A percentile compares a stretch with the other conserved stretches of the same genome.
Conservation (phyloP, 1,284 basidiomycete species). For the Rhodofomes roseus region DNA sequence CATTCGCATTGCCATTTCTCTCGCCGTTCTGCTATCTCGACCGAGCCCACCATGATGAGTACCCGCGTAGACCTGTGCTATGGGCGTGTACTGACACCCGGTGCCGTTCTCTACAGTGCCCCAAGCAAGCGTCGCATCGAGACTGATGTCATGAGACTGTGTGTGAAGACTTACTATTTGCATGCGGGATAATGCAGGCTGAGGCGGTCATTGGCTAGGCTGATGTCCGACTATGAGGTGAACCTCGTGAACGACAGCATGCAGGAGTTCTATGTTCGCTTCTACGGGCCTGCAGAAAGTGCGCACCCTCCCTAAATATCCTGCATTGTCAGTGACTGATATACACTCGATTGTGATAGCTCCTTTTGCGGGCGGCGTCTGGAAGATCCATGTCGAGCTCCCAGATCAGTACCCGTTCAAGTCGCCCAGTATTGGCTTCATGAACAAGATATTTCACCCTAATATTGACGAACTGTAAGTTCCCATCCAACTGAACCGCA, state of each 20-base stretch:
- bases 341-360: slow-evolving; percentile 44
- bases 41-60: slow-evolving; percentile 31
- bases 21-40: not conserved
- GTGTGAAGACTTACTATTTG: slow-evolving; percentile 27
- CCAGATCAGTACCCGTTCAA: slow-evolving; percentile 99
- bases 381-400: slow-evolving; percentile 99
- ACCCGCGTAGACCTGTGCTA: not conserved
- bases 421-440: slow-evolving; percentile 97
- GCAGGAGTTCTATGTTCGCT: slow-evolving; percentile 98
- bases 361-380: slow-evolving; percentile 92
- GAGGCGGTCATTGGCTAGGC: slow-evolving; percentile 39
- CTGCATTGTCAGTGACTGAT: not conserved
- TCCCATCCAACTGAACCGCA: not conserved
- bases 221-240: slow-evolving; percentile 98
- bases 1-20: not conserved
- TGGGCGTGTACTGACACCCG: slow-evolving; percentile 15
- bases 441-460: slow-evolving; percentile 99
- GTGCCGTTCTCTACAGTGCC: slow-evolving; percentile 44
- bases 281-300: slow-evolving; percentile 95
- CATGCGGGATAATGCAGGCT: not conserved
- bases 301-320: slow-evolving; percentile 31
- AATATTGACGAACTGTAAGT: slow-evolving; percentile 94
- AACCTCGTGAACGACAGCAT: slow-evolving; percentile 97
- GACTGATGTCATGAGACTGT: slow-evolving; percentile 99
- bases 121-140: slow-evolving; percentile 90